These are phyloP conservation scores for Echria macrotheca DNA, from an alignment of 495 filamentous ascomycete genomes.

Conservation along the genomic window DNA sequence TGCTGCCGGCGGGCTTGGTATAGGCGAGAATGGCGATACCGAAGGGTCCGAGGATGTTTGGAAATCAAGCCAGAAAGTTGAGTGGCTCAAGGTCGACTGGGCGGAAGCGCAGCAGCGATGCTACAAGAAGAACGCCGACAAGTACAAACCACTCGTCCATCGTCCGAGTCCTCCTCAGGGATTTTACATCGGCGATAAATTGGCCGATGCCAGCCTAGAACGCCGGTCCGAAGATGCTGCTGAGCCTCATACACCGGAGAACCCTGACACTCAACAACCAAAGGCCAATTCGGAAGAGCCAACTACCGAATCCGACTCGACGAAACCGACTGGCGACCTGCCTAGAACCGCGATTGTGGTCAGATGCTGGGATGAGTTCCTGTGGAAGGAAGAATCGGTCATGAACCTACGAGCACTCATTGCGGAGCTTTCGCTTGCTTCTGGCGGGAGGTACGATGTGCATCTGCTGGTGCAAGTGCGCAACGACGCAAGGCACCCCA, in stretches of 20 bases:
- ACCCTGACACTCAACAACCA: too few relatives aligned
- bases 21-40: constrained; percentile 71
- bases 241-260: not conserved
- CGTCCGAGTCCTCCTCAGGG: constrained; percentile 37
- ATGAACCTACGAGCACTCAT: constrained; percentile 69
- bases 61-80: constrained; percentile 59
- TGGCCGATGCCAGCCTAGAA: constrained; percentile 4
- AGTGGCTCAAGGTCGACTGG: constrained; percentile 72
- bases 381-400: constrained; percentile 64
- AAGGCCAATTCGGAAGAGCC: too few relatives aligned
- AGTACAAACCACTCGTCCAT: constrained; percentile 48
- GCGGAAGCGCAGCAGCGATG: constrained; percentile 67
- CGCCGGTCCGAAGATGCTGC: constrained; percentile 5
- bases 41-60: constrained; percentile 72
- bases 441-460: constrained; percentile 75
- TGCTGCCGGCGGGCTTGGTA: constrained; percentile 69
- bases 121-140: constrained; percentile 59
- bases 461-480: constrained; percentile 72
- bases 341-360: constrained; percentile 69
- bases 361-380: constrained; percentile 65
- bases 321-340: constrained; percentile 24
- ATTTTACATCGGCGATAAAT: constrained; percentile 35
- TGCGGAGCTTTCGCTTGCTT: constrained; percentile 66
- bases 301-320: not conserved
- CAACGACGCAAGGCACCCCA: constrained; percentile 57